These are phyloP conservation scores for Apiotrichum sp. DNA, from an alignment of 1,284 basidiomycete genomes.

Conservation along the genomic window DNA sequence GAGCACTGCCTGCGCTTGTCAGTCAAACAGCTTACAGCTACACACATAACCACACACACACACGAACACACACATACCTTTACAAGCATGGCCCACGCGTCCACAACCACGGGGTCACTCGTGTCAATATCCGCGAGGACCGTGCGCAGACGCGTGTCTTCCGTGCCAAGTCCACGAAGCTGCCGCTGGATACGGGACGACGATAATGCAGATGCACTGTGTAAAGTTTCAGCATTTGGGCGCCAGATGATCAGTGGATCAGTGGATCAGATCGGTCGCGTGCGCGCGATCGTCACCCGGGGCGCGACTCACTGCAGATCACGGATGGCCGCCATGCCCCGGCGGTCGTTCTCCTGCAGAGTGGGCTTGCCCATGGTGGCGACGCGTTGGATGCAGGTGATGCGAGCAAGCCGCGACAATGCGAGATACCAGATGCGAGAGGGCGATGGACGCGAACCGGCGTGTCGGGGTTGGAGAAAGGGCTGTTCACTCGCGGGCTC, in stretches of 20 bases:
- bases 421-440: not conserved
- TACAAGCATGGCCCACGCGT: constrained; percentile 15
- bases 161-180: not conserved
- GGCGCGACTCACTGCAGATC: constrained; percentile 8
- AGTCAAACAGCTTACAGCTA: not conserved
- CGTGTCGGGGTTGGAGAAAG: too few relatives aligned
- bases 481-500: too few relatives aligned
- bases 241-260: not conserved
- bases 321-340: constrained; percentile 6
- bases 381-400: not conserved
- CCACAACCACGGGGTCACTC: not conserved
- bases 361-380: constrained; percentile 10
- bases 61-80: not conserved
- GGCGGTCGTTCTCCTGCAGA: constrained; percentile 3
- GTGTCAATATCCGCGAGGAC: constrained; percentile 6
- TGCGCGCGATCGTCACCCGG: too few relatives aligned
- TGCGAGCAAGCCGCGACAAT: not conserved
- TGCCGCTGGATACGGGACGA: not conserved
- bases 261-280: too few relatives aligned
- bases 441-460: not conserved
- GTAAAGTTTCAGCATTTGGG: not conserved
- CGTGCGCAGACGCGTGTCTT: constrained; percentile 9
- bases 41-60: not conserved
- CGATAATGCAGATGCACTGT: not conserved
- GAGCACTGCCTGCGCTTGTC: not conserved